A percentile compares a stretch with the other conserved stretches of the same genome.
Evolutionary conservation across 306 rosid genomes (phyloP).

Genomic region (Sicyos baderoa): DNA sequence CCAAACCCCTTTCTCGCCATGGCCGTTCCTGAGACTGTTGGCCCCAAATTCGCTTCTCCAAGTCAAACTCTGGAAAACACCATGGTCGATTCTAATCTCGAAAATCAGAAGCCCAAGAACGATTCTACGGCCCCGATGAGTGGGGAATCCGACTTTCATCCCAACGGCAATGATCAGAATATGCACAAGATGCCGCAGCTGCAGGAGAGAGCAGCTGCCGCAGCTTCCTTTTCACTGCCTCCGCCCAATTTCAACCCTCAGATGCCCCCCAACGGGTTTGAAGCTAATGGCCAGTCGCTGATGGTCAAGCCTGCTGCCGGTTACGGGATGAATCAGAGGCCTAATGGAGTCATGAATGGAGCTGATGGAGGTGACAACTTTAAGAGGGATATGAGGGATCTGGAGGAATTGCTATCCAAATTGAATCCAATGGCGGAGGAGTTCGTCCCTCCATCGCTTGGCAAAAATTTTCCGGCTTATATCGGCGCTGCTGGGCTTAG

Average conservation of each 20-base stretch:
- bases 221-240: conserved; percentile 32
- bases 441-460: conserved; percentile 74
- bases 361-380: conserved; percentile 43
- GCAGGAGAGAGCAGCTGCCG: conserved; percentile 31
- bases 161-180: conserved; percentile 43
- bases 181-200: conserved; percentile 32
- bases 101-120: conserved; percentile 46
- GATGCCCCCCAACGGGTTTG: conserved; percentile 55
- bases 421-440: conserved; percentile 98
- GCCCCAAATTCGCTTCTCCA: conserved; percentile 18
- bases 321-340: conserved; percentile 30
- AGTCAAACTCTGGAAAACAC: conserved; percentile 49
- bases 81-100: conserved; percentile 42
- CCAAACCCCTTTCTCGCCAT: conserved; percentile 32
- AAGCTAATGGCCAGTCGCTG: conserved; percentile 46
- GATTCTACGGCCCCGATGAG: conserved; percentile 31
- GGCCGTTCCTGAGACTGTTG: conserved; percentile 90
- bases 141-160: conserved; percentile 34
- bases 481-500: conserved; percentile 30
- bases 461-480: conserved; percentile 41
- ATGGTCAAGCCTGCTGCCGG: conserved; percentile 30
- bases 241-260: conserved; percentile 42
- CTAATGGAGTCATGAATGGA: conserved; percentile 39
- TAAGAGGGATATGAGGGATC: conserved; percentile 81
- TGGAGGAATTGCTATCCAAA: conserved; percentile 84